Conservation (phyloP, 768 basidiomycete genomes). For the Cystobasidium ongulense region DNA sequence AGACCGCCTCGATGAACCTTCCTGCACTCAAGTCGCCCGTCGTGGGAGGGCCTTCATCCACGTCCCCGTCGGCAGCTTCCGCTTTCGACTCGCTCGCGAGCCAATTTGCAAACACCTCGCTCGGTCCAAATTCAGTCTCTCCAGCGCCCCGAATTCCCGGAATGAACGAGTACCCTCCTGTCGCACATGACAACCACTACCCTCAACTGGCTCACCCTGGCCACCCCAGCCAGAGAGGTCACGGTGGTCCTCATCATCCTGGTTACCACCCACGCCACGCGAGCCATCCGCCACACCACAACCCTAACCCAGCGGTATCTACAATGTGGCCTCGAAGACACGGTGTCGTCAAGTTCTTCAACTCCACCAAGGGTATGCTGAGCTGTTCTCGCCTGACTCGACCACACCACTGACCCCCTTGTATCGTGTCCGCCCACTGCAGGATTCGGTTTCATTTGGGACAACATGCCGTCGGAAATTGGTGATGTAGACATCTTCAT, state of each 20-base stretch:
- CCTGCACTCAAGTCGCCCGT: background rate
- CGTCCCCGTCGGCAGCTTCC: background rate
- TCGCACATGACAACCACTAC: background rate
- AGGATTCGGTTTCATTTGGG: conserved; percentile 32
- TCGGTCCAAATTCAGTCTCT: conserved; percentile 1
- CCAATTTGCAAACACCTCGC: background rate
- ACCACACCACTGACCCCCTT: background rate
- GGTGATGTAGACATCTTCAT: conserved; percentile 29
- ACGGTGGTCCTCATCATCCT: background rate
- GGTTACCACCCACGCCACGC: background rate
- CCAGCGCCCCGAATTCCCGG: background rate
- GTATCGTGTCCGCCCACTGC: background rate
- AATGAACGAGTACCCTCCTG: background rate
- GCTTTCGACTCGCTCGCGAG: background rate
- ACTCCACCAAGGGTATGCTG: conserved; percentile 28
- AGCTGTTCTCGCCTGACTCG: too few relatives aligned
- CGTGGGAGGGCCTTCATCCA: background rate
- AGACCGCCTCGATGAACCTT: background rate
- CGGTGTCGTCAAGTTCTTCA: conserved; percentile 31
- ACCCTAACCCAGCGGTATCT: conserved; percentile 13
- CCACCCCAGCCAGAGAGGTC: conserved; percentile 1
- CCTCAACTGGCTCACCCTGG: background rate
- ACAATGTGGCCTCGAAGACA: conserved; percentile 15
- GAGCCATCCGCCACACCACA: background rate
- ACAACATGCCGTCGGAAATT: conserved; percentile 18